Base-by-base conservation (phyloP, 2,329 filamentous ascomycete genomes). In the Hortaea werneckii region DNA sequence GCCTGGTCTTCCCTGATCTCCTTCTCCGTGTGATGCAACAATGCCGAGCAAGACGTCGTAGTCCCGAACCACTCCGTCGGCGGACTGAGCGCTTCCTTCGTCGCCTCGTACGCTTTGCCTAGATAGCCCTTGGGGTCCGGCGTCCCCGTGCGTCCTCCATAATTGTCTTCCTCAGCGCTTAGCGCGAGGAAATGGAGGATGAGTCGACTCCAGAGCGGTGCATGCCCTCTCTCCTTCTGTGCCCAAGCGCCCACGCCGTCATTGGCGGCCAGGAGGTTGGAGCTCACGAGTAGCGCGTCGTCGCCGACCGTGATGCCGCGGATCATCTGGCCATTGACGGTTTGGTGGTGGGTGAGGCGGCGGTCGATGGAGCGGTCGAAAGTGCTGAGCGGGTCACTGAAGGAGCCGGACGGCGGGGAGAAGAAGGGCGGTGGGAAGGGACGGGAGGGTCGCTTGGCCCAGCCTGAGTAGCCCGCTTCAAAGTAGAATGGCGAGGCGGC, bases 161-260 rank as follows among this genome's bases (percentile, higher is more conserved):
- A 66, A 2, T 67, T 58, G 37, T 85, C 80, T 43, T 79, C 73
- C 60, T 92, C 85, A 46, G 87, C 78, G 54, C 88, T 85, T 29
- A 83, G 66, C 4, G 87, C 85, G 89, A 89, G 95, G 65, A 94
- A 96, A 64, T 98, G 92, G 40, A 94, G 70, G 44, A 98, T 83
- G 42, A 98, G 72, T 49, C 92, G 77, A 43, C 88, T 88, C 92
- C 92, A 98, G 37, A 98, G 74, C 83, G 90, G 90, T 63, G 92
- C 89, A 72, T 95, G 88, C 5, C 92, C 92, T 54, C 83, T 80
- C 44, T 87, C 85, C 57, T 83, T 80, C 44, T 84, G 81, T 46
- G 87, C 87, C 92, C 92, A 98, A 4, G 90, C 90, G 46, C 92
- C 92, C 8, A 98, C 92, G 1, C 92, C 92, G 63, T 98, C 92